These are phyloP conservation scores for Murraya koenigii DNA, from an alignment of 345 rosid genomes.

Conservation along the genomic window DNA sequence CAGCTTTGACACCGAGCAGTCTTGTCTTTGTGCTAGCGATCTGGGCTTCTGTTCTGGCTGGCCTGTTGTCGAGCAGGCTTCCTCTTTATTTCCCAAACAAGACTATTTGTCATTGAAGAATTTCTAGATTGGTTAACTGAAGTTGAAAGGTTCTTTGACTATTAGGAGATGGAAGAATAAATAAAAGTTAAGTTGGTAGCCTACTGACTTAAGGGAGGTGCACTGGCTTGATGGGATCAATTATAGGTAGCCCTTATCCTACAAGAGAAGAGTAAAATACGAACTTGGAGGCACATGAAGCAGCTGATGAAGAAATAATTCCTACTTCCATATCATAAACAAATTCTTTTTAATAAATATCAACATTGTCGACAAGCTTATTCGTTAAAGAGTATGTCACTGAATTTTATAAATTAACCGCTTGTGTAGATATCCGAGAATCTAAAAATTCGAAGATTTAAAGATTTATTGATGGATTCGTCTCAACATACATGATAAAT, in stretches of 20 bases:
- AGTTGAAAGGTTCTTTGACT: not conserved
- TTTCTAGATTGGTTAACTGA: not conserved
- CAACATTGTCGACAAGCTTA: not conserved
- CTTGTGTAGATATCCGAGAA: not conserved
- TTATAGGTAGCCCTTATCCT: fast-evolving
- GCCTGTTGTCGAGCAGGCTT: no score
- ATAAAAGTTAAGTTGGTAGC: not conserved
- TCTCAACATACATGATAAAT: not conserved
- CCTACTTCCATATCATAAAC: not conserved
- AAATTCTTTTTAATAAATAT: not conserved
- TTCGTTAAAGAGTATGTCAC: not conserved
- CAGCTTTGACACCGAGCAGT: no score
- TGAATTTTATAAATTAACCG: not conserved
- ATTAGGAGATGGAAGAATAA: no score
- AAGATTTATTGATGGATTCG: not conserved
- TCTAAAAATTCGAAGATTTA: not conserved
- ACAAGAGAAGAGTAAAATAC: not conserved
- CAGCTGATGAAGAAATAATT: not conserved
- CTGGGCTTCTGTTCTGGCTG: no score
- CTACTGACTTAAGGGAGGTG: not conserved
- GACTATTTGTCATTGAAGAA: not conserved
- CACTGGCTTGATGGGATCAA: not conserved
- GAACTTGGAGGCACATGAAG: not conserved
- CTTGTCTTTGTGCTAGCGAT: no score
- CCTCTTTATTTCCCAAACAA: no score